A percentile compares a stretch with the other conserved stretches of the same genome.
Conservation (phyloP, 768 basidiomycete species). For the Lyophyllum semitale region DNA sequence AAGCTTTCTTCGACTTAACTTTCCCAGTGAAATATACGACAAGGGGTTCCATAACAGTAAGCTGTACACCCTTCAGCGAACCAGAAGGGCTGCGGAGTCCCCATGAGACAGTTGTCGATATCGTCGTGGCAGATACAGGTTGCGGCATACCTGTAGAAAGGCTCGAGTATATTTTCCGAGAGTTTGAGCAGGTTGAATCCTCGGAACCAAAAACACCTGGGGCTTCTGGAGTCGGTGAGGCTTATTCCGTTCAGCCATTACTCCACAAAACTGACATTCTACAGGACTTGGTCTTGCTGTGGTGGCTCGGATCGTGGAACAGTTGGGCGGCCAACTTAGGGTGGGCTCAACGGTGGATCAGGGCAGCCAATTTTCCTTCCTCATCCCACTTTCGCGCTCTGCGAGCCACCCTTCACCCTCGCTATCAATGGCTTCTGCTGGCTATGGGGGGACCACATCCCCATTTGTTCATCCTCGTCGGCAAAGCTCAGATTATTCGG, state of each 20-base stretch:
- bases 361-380: slow-evolving; percentile 74
- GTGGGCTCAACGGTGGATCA: slow-evolving; percentile 69
- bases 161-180: slow-evolving; percentile 76
- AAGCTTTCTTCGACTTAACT: slow-evolving; percentile 1
- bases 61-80: slow-evolving; percentile 53
- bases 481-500: slow-evolving; percentile 25
- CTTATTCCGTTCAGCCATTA: background rate
- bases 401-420: slow-evolving; percentile 4
- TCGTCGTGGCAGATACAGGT: slow-evolving; percentile 72
- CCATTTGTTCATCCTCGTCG: slow-evolving; percentile 27
- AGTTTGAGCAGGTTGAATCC: slow-evolving; percentile 76
- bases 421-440: slow-evolving; percentile 14
- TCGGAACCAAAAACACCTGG: slow-evolving; percentile 36
- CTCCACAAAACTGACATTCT: background rate
- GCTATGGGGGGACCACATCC: slow-evolving; percentile 20
- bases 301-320: slow-evolving; percentile 78
- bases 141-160: slow-evolving; percentile 67
- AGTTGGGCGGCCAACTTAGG: slow-evolving; percentile 76
- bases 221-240: slow-evolving; percentile 49
- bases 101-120: slow-evolving; percentile 61
- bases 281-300: slow-evolving; percentile 76
- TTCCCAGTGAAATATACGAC: slow-evolving; percentile 70
- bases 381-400: slow-evolving; percentile 61
- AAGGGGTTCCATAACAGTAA: slow-evolving; percentile 59
- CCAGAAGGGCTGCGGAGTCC: slow-evolving; percentile 48